A percentile compares a stretch with the other conserved stretches of the same genome.
Conservation (phyloP, 1,139 yeast genomes). For the Sugiyamaella novakii region DNA sequence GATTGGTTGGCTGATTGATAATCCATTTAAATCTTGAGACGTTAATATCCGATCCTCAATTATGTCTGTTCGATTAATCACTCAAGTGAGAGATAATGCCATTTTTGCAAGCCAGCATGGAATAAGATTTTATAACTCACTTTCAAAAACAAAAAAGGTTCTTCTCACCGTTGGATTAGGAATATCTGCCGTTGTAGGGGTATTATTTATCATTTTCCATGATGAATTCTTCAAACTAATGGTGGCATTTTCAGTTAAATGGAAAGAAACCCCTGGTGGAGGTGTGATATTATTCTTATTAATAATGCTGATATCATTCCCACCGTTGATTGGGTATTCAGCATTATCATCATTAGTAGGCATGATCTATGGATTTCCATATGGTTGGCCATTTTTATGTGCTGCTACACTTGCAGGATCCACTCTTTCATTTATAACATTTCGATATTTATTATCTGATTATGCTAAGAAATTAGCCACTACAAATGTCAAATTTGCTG, state of each 20-base stretch:
- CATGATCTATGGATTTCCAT: slow-evolving; percentile 76
- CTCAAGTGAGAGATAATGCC: slow-evolving; percentile 13
- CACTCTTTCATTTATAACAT: slow-evolving; percentile 65
- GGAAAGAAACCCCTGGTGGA: slow-evolving; percentile 54
- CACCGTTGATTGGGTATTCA: slow-evolving; percentile 86
- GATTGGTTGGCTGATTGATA: too few relatives aligned
- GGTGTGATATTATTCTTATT: slow-evolving; percentile 54
- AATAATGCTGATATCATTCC: slow-evolving; percentile 63
- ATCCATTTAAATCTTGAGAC: too few relatives aligned
- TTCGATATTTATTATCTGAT: slow-evolving; percentile 59
- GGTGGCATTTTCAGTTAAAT: slow-evolving; percentile 51
- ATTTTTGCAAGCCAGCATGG: slow-evolving; percentile 6
- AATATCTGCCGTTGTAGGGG: slow-evolving; percentile 31
- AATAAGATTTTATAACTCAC: slow-evolving; percentile 13
- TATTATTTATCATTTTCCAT: slow-evolving; percentile 53
- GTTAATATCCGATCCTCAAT: not conserved
- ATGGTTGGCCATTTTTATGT: slow-evolving; percentile 79
- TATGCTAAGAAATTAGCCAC: slow-evolving; percentile 58
- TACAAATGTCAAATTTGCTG: slow-evolving; percentile 65
- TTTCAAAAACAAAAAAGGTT: slow-evolving; percentile 17
- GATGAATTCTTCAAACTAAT: slow-evolving; percentile 48
- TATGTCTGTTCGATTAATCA: slow-evolving; percentile 8
- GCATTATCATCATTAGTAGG: slow-evolving; percentile 71
- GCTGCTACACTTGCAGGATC: slow-evolving; percentile 74
- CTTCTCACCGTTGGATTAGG: slow-evolving; percentile 20